Base-by-base conservation (phyloP, 257 asterid species). In the Nemophila menziesii region DNA sequence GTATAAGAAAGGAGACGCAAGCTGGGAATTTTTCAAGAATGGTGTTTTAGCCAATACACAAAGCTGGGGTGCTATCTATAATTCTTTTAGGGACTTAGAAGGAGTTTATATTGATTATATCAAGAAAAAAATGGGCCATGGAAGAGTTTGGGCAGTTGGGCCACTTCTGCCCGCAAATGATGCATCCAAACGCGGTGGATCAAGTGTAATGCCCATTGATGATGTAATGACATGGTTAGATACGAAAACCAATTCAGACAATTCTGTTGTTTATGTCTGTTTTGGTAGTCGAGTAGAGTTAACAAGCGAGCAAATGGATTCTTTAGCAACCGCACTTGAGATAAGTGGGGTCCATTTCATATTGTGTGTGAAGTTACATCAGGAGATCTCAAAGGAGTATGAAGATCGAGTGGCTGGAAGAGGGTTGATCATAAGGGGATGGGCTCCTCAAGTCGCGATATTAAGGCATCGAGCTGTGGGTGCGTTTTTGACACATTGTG, bases 241-340 rank as follows among this genome's bases (percentile, higher is more conserved):
- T 24, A 24, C 6, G 57, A 33, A 34, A 17, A 69, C 84, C 33
- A 49, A 48, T 5, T 77, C 67, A 8, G 51, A 43, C 33, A 24
- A 24, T 36, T 66, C 72, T 0, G 92, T 81, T 0, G 70, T 78
- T 20, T 85, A 71, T 12, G 79, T 71, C 0, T 85, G 92, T 40
- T 85, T 85, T 6, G 95, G 95, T 14, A 85, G 92, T 59, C 95
- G 75, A 44, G 78, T 82, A 0, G 87, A 73, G 48, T 17, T 85
- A 44, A 78, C 70, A 2, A 75, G 75, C 33, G 18, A 63, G 19
- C 95, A 85, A 54, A 73, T 78, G 87, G 44, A 22, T 18, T 77
- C 70, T 17, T 39, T 80, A 16, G 36, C 75, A 1, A 4, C 11
- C 6, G 85, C 77, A 0, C 27, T 78, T 48, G 92, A 85, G 42